Evolutionary conservation across 352 stramenopile species (phyloP).

Genomic region (Thalassiosira livingstoniorum): DNA sequence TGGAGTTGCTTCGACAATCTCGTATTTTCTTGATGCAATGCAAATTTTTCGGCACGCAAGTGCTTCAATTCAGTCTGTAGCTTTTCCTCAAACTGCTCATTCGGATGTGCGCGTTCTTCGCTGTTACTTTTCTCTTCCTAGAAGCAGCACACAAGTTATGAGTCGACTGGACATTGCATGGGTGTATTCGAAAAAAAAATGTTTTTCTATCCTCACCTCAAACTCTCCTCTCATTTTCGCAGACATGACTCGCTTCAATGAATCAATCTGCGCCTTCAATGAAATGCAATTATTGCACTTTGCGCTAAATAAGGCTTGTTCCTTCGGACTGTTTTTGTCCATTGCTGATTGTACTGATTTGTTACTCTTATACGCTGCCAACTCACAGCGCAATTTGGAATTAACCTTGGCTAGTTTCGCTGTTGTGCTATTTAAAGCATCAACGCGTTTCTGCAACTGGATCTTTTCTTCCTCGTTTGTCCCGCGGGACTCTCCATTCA

Average conservation of each 20-base stretch:
- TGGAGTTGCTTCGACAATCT: slow-evolving; percentile 6
- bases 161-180: too few relatives aligned
- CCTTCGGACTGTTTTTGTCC: slow-evolving; percentile 29
- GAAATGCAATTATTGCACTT: slow-evolving; percentile 26
- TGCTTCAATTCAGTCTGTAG: too few relatives aligned
- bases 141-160: too few relatives aligned
- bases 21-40: slow-evolving; percentile 53
- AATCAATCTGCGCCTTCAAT: slow-evolving; percentile 38
- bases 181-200: too few relatives aligned
- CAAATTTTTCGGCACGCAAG: slow-evolving; percentile 36
- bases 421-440: slow-evolving; percentile 61
- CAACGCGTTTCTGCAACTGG: slow-evolving; percentile 47
- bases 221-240: slow-evolving; percentile 43
- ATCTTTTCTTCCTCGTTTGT: slow-evolving; percentile 29
- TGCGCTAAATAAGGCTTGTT: slow-evolving; percentile 11
- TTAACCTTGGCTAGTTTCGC: slow-evolving; percentile 51
- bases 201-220: slow-evolving; percentile 38
- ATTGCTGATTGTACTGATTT: slow-evolving; percentile 28
- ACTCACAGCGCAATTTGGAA: slow-evolving; percentile 45
- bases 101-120: too few relatives aligned
- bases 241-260: slow-evolving; percentile 25
- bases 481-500: slow-evolving; percentile 21
- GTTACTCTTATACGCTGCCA: too few relatives aligned
- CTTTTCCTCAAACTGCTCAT: too few relatives aligned
- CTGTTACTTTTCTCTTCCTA: too few relatives aligned